A percentile compares a stretch with the other conserved stretches of the same genome.
These are phyloP conservation scores for Hippophae tibetana DNA, from an alignment of 306 rosid genomes.

Conservation along the genomic window DNA sequence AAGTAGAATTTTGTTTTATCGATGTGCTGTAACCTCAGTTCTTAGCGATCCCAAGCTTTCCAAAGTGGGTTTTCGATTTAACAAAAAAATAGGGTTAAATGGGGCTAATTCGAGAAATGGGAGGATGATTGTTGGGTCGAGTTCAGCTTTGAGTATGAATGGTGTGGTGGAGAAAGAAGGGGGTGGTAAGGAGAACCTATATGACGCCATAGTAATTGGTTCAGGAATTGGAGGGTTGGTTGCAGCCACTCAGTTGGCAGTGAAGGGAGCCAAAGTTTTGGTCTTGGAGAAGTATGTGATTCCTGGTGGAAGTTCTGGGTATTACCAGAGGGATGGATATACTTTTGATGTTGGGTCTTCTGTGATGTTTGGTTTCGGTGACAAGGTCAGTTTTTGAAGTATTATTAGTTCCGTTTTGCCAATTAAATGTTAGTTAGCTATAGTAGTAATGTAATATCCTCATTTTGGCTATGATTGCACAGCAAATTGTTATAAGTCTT, in stretches of 20 bases:
- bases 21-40: not conserved
- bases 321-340: slow-evolving; percentile 73
- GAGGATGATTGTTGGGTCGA: slow-evolving; percentile 26
- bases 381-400: slow-evolving; percentile 48
- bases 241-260: slow-evolving; percentile 88
- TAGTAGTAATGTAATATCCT: no score
- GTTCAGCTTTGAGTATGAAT: slow-evolving; percentile 27
- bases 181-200: slow-evolving; percentile 21
- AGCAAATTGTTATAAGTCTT: no score
- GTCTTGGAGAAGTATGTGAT: slow-evolving; percentile 93
- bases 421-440: no score
- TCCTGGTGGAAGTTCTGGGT: slow-evolving; percentile 98
- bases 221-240: slow-evolving; percentile 95
- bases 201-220: slow-evolving; percentile 90
- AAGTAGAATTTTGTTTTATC: not conserved
- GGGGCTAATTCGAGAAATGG: slow-evolving; percentile 14
- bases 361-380: slow-evolving; percentile 97
- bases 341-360: slow-evolving; percentile 96
- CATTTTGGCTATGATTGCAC: no score
- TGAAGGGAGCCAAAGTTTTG: slow-evolving; percentile 81
- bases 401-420: not conserved
- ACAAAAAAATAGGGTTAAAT: slow-evolving; percentile 5
- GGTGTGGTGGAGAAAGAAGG: slow-evolving; percentile 35
- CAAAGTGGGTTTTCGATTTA: slow-evolving; percentile 15
- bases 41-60: not conserved